Evolutionary conservation across 768 basidiomycete species (phyloP), one percentile per base, ranked within the genome.

Genomic region (Lactarius trivialis): DNA sequence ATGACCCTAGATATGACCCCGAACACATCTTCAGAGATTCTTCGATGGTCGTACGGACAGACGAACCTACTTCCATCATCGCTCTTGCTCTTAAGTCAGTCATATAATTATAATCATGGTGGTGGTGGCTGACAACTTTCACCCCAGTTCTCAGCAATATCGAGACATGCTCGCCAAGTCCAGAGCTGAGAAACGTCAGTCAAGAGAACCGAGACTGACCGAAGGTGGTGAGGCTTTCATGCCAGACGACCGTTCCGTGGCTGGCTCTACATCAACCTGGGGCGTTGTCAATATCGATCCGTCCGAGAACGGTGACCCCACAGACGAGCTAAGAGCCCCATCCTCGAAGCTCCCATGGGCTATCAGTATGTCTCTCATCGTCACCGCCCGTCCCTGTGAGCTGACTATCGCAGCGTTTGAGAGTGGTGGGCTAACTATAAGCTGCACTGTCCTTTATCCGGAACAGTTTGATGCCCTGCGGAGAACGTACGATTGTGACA

Each of bases 21-120:
- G 95, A 98, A 69, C 93, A 98, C 70, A 88, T 98, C 53, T 98
- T 97, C 76, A 82, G 91, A 39, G 95, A 96, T 70, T 93, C 92
- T 17, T 86, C 89, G 2, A 95, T 98, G 84, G 86, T 98, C 55
- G 89, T 99, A 21, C 83, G 96, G 21, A 93, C 93, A 21, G 94
- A 98, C 72, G 97, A 99, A 70, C 97, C 96, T 2, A 97, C 95
- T 0, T 98, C 96, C 19, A 97, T 98, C 70, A 94, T 98, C 66
- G 95, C 97, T 7, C 85, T 98, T 60, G 92, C 93, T 6, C 75
- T 99, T 54, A 91, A 89, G 92, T 93, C 69, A 69, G 84, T 74
- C 8, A 48, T 17, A 14, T 48, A 11, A 48, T 26, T 30, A 24
- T 55, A 54, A 15, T 33, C n/a, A 24, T 30, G 21, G 21, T 26